phyloP scores from a whole-genome alignment of 23 red algal genomes.

The Gracilaria caudata region DNA sequence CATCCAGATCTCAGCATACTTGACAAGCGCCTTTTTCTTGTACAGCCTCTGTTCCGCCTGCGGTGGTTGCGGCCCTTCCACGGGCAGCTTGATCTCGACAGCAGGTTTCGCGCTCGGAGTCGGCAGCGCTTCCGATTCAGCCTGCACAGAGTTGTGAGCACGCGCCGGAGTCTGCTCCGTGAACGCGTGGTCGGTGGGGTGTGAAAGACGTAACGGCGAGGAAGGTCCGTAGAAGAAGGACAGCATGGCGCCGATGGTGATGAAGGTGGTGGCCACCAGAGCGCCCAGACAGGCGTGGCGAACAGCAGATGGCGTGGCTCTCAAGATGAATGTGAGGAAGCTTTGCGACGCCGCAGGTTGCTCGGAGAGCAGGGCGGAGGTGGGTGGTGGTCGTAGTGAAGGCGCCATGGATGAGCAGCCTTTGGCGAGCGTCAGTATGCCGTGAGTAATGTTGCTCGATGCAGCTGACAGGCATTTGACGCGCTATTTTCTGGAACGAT shows the following conservation, averaged over 20 bases:
- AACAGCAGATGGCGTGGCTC: neutral
- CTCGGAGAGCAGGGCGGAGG: too few relatives aligned
- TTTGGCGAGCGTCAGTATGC: too few relatives aligned
- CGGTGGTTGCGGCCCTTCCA: neutral
- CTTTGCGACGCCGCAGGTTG: neutral
- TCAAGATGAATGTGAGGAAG: neutral
- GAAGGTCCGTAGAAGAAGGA: neutral
- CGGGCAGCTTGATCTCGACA: too few relatives aligned
- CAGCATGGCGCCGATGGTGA: neutral
- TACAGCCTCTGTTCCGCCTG: neutral
- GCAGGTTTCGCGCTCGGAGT: too few relatives aligned
- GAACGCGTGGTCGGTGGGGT: neutral
- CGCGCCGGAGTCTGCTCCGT: neutral
- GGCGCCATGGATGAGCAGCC: too few relatives aligned
- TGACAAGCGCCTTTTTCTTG: conserved; percentile 21
- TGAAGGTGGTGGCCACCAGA: neutral
- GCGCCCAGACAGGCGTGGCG: neutral
- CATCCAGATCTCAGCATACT: conserved; percentile 46
- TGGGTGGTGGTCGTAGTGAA: too few relatives aligned
- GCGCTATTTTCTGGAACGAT: too few relatives aligned
- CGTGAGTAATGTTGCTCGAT: too few relatives aligned
- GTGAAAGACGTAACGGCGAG: neutral
- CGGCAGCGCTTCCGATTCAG: too few relatives aligned
- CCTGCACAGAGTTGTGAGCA: neutral
- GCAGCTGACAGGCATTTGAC: too few relatives aligned